Evolutionary conservation across 2,329 filamentous ascomycete species (phyloP).

Genomic region (Fusarium longipes): DNA sequence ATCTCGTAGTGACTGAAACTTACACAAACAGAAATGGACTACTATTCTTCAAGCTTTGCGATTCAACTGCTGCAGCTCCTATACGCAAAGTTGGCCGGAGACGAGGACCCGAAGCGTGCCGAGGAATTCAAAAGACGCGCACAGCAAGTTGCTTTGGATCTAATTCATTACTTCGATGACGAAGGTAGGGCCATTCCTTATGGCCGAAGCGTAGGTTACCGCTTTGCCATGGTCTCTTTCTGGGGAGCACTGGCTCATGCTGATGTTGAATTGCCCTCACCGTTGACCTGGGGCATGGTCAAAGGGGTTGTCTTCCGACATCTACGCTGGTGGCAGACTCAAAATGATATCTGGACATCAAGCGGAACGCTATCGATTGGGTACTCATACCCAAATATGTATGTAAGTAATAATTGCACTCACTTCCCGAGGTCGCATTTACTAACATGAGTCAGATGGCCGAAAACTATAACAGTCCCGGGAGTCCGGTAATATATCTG

Average conservation of each 20-base stretch:
- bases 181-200: conserved; percentile 80
- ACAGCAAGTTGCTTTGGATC: conserved; percentile 73
- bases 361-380: conserved; percentile 81
- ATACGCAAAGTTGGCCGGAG: conserved; percentile 77
- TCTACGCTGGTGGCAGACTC: conserved; percentile 82
- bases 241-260: conserved; percentile 83
- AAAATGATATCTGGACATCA: conserved; percentile 78
- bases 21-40: conserved; percentile 75
- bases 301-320: conserved; percentile 81
- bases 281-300: conserved; percentile 81
- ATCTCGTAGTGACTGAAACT: neutral
- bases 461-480: conserved; percentile 86
- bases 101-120: conserved; percentile 73
- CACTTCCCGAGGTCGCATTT: conserved; percentile 14
- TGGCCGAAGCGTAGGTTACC: conserved; percentile 80
- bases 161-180: conserved; percentile 80
- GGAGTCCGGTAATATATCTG: conserved; percentile 61
- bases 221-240: conserved; percentile 88
- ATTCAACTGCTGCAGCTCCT: conserved; percentile 84
- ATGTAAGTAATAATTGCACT: conserved; percentile 54
- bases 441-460: conserved; percentile 64
- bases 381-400: conserved; percentile 84
- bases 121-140: conserved; percentile 77
- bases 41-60: conserved; percentile 84
- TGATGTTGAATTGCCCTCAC: conserved; percentile 76